Evolutionary conservation across 164 flowering plant genomes (phyloP).

Genomic region (Macadamia tetraphylla): DNA sequence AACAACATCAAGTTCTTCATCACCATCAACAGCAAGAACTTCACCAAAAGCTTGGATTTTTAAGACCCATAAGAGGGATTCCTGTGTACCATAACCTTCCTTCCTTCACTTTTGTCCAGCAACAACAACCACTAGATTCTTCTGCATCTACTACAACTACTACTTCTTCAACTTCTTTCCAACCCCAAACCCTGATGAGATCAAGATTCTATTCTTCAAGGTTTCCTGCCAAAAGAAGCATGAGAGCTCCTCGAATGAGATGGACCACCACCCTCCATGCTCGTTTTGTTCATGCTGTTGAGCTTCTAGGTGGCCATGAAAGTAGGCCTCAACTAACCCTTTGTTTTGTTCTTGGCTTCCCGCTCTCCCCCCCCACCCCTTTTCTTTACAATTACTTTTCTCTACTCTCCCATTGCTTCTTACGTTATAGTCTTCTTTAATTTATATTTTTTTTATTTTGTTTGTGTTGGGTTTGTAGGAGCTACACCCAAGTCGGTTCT

Average conservation of each 20-base stretch:
- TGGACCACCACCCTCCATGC: conserved; percentile 96
- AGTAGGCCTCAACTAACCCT: conserved; percentile 36
- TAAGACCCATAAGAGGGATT: conserved; percentile 85
- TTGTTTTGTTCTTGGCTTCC: neutral
- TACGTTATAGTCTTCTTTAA: neutral
- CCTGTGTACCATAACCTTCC: conserved; percentile 66
- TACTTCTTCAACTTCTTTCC: conserved; percentile 19
- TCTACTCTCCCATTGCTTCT: neutral
- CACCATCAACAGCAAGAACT: conserved; percentile 17
- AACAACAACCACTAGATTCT: conserved; percentile 26
- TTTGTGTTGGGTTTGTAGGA: conserved; percentile 33
- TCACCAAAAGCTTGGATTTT: conserved; percentile 40
- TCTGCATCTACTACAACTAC: conserved; percentile 16
- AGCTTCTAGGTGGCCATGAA: conserved; percentile 98
- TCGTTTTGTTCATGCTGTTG: conserved; percentile 95
- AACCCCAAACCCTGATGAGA: conserved; percentile 46
- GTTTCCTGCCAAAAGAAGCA: conserved; percentile 72
- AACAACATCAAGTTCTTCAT: neutral
- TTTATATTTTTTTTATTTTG: conserved; percentile 1
- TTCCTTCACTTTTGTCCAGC: conserved; percentile 34
- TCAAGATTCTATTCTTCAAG: conserved; percentile 55
- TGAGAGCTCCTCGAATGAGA: conserved; percentile 95
- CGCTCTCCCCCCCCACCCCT: too few relatives aligned
- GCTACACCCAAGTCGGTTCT: conserved; percentile 98
- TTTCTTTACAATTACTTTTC: neutral